Evolutionary conservation across 257 asterid genomes (phyloP), one percentile per base, ranked within the genome.

Genomic region (Solanum clarkiae): DNA sequence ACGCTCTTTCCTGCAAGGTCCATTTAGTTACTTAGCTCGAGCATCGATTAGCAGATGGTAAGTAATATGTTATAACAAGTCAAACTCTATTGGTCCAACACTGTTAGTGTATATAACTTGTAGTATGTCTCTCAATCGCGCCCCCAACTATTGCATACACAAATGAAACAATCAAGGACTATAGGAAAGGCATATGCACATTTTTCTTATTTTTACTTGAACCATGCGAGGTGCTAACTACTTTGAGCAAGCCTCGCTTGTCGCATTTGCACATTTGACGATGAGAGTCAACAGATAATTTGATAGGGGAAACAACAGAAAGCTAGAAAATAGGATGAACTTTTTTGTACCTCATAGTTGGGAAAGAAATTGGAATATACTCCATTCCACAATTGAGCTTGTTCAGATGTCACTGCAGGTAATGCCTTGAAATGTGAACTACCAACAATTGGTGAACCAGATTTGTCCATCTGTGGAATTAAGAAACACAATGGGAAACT

Each of bases 1-100:
- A 44, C 10, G 84, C 89, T 22, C 86, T 86, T 87, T 87, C 93
- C 96, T 91, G 91, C 80, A 40, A 84, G 84, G 24, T 7, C 24
- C 65, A 49, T 72, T n/a, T 1, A 26, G 49, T 16, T 53, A 53
- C 22, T 79, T 79, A 53, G 49, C 49, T 16, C 3, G 65, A 79
- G 24, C 18, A 79, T 16, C 7, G 17, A 53, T 36, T 26, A 16
- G 47, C 22, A 53, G 13, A 53, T 16, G 2, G 15, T 24, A 77
- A 4, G 16, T 77, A 9, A 26, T 5, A 59, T 53, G 45, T 12
- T 26, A 53, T 79, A 53, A 79, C 17, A 75, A 26, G 83, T 17
- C 5, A 49, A 75, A 15, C 6, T 77, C 0, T 54, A 15, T 11
- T 26, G 17, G 15, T 10, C 44, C 5, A 59, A 0, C 29, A 1